Percentiles rank a stretch among this genome's conserved stretches.
Conservation (phyloP, 2,329 filamentous ascomycete genomes). For the Waltergamsia citrina region DNA sequence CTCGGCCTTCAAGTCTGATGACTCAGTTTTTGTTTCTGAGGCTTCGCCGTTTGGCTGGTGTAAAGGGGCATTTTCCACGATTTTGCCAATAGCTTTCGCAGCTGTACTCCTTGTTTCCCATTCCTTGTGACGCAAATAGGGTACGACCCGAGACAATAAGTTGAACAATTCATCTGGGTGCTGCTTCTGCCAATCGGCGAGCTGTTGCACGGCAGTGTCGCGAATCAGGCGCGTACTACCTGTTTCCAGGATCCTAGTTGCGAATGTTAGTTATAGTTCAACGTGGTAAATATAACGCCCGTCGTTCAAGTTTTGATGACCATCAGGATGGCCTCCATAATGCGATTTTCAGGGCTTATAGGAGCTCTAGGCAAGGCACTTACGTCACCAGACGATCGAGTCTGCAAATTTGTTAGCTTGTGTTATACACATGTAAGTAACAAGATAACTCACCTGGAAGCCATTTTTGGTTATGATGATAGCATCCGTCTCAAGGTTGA, state of each 20-base stretch:
- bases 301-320: no score
- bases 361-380: no score
- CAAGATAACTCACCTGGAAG: conserved; percentile 36
- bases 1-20: conserved; percentile 42
- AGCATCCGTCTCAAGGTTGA: no score
- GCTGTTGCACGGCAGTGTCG: conserved; percentile 92
- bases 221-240: conserved; percentile 93
- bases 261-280: no score
- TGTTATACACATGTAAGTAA: background rate
- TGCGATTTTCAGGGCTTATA: no score
- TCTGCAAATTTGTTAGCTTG: conserved; percentile 30
- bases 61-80: conserved; percentile 76
- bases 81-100: conserved; percentile 88
- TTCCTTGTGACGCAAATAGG: conserved; percentile 87
- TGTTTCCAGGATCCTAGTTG: conserved; percentile 91
- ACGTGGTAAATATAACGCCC: no score
- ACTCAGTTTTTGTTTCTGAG: conserved; percentile 30
- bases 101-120: conserved; percentile 95
- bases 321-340: no score
- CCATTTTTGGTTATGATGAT: conserved; percentile 46
- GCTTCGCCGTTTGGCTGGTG: conserved; percentile 72
- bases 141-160: conserved; percentile 84
- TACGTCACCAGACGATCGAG: conserved; percentile 82
- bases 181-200: conserved; percentile 96
- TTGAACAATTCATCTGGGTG: conserved; percentile 98